phyloP scores from a whole-genome alignment of 352 stramenopile genomes.

The Globisporangium barbulae region DNA sequence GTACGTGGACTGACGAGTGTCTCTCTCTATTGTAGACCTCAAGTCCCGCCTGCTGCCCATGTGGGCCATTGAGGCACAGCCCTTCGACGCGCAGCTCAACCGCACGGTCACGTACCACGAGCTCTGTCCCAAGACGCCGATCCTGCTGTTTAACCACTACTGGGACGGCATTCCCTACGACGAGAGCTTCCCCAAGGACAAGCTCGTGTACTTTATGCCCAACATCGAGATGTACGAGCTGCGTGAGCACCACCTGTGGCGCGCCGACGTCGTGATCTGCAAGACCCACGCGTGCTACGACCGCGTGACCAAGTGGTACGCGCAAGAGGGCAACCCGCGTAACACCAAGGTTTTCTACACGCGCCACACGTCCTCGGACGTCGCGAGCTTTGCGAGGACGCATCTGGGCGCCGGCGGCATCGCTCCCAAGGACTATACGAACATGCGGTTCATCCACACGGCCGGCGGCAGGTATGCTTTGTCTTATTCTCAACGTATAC shows the following conservation, averaged over 20 bases:
- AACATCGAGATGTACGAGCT: conserved; percentile 64
- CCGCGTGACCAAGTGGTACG: conserved; percentile 44
- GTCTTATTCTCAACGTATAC: not conserved
- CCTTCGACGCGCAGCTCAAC: conserved; percentile 18
- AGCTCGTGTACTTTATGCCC: conserved; percentile 44
- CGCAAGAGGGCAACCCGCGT: conserved; percentile 52
- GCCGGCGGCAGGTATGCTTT: conserved; percentile 17
- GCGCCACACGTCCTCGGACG: conserved; percentile 52
- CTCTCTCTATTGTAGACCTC: conserved; percentile 19
- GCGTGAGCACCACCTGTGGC: conserved; percentile 29
- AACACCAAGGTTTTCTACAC: conserved; percentile 50
- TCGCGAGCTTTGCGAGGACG: conserved; percentile 23
- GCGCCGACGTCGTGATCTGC: conserved; percentile 37
- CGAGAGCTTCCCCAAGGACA: conserved; percentile 29
- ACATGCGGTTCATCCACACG: conserved; percentile 30
- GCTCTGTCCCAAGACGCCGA: conserved; percentile 40
- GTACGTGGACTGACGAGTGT: not conserved
- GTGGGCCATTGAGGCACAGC: conserved; percentile 29
- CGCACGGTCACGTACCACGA: conserved; percentile 37
- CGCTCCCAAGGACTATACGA: conserved; percentile 8
- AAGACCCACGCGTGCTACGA: conserved; percentile 47
- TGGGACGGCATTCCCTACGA: conserved; percentile 29
- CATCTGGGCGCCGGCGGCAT: not conserved
- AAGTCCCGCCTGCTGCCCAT: conserved; percentile 27
- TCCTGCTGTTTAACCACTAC: conserved; percentile 60